Conservation (phyloP, 148 eudicot genomes). For the Rhododendron henanense region DNA sequence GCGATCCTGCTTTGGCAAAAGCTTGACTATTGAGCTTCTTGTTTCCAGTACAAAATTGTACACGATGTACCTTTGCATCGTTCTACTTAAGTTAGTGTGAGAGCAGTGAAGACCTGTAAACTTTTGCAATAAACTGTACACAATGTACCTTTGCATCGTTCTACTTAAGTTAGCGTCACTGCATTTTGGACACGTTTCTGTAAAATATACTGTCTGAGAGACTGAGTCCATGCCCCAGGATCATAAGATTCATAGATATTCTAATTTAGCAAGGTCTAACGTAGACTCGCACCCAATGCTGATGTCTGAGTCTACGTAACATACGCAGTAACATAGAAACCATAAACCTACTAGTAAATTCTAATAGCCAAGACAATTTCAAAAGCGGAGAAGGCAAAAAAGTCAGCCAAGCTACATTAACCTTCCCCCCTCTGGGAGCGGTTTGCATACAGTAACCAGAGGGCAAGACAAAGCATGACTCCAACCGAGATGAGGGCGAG, state of each 20-base stretch:
- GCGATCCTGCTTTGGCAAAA: no score
- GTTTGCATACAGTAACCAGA: conserved; percentile 85
- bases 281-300: not conserved
- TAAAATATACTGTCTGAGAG: not conserved
- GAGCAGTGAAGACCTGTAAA: no score
- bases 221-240: not conserved
- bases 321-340: not conserved
- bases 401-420: not conserved
- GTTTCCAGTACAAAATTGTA: no score
- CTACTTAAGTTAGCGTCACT: no score
- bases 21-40: no score
- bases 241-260: not conserved
- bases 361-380: not conserved
- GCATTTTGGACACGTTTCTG: no score
- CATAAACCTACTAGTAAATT: not conserved
- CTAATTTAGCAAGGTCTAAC: not conserved
- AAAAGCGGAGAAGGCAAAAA: not conserved
- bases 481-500: conserved; percentile 76
- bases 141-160: no score
- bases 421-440: conserved; percentile 93
- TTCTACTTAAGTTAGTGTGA: no score
- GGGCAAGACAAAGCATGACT: conserved; percentile 76
- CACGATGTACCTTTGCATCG: no score
- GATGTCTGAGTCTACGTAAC: not conserved
- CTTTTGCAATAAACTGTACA: no score